Evolutionary conservation across 2,329 filamentous ascomycete genomes (phyloP), one percentile per base, ranked within the genome.

Genomic region (Arthrobotrys megalospora): DNA sequence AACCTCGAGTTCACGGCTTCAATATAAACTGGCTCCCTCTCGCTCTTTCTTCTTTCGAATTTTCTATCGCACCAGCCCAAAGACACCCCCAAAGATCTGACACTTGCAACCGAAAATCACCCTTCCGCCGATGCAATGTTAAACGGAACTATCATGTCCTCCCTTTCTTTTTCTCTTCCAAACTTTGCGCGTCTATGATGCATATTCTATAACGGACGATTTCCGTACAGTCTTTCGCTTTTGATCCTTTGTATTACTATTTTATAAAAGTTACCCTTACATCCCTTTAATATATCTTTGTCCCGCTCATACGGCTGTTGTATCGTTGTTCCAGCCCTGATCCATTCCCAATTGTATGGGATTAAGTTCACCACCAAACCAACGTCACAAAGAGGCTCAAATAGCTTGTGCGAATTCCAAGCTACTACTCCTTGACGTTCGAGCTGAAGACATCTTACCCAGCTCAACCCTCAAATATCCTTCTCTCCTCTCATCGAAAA

Each of bases 321-420:
- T 77, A 66, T 41, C 21, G 36, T 41, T 48, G 52, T 71, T 36
- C 67, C 72, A 76, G 65, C 72, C 64, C 41, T 70, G 60, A 24
- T 45, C 28, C 48, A 45, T 60, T 36, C 50, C n/a, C 63, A 19
- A 52, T 52, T 36, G 19, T 38, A 19, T 38, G 47, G 52, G 36
- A 21, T 65, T 45, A n/a, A 10, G 32, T 12, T n/a, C 11, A 60
- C 34, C 32, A 19, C 63, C 19, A 14, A 63, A 50, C 28, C 19
- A 34, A 53, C 48, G 41, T 62, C 19, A 41, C 43, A 21, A 50
- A 45, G 32, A 55, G 41, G 32, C 60, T 19, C 16, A 43, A 64
- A 32, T 38, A 70, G 73, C 73, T 77, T 77, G 73, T 77, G 73
- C 73, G 50, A 77, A 77, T 77, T 77, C 73, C 73, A 71, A 67